Evolutionary conservation across 306 rosid species (phyloP), one percentile per base, ranked within the genome.

Genomic region (Biancaea sappan): DNA sequence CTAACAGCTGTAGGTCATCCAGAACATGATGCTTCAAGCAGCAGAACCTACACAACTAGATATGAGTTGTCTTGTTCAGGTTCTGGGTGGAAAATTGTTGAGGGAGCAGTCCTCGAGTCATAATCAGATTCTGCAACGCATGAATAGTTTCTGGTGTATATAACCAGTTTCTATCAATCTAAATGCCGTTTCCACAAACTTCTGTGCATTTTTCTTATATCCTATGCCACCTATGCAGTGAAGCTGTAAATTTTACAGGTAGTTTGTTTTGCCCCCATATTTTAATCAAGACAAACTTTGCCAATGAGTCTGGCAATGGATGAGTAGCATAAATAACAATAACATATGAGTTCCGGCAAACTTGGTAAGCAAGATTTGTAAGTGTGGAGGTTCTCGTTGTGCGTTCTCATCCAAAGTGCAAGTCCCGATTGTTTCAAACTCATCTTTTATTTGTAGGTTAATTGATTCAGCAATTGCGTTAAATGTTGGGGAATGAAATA

Each of bases 41-140:
- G 71, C 83, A 85, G 88, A 79, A 87, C 89, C 50, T 94, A 94
- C 84, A 94, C 99, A 8, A 90, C 88, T 13, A 86, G 99, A 83
- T 94, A 94, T 46, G 97, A 86, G 83, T 75, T 92, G 88, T 85
- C 92, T 72, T 83, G 73, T 80, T 77, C 87, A 62, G 81, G 67
- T 77, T 83, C 93, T 26, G 95, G 89, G 54, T 92, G 99, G 99
- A 94, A 88, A 81, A 94, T 94, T 80, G 83, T 83, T 66, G 88
- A 90, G 84, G 99, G 99, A 60, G 92, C 95, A 71, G 97, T 92
- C 25, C 97, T 94, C 26, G 93, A 91, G 79, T 86, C 94, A 8
- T 91, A 72, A 83, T 62, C 32, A 47, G 44, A 66, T 54, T 18
- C 51, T 67, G 52, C 76, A 69, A 53, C 44, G 29, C 52, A 60